These are phyloP conservation scores for Mycena indigotica DNA, from an alignment of 768 basidiomycete genomes.

Conservation along the genomic window DNA sequence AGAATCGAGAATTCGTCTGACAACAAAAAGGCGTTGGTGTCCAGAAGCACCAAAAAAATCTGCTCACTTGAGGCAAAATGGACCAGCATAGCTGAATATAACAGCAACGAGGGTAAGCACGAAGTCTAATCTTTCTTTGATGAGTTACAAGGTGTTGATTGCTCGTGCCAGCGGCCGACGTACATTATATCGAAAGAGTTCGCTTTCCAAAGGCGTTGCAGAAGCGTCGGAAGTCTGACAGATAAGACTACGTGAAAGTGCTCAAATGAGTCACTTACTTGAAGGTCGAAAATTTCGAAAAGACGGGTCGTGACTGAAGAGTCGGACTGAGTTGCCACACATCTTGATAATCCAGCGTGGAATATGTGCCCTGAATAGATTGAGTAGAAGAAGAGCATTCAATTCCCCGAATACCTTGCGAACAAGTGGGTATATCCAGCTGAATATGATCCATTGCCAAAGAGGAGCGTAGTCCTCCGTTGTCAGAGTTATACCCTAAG, in stretches of 20 bases:
- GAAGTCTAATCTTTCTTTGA: conserved; percentile 56
- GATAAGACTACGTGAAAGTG: not conserved
- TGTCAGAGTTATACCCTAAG: conserved; percentile 56
- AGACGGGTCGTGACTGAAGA: conserved; percentile 64
- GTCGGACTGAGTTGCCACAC: conserved; percentile 74
- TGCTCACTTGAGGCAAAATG: conserved; percentile 80
- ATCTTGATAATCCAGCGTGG: conserved; percentile 66
- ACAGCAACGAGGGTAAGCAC: conserved; percentile 69
- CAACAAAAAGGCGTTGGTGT: not conserved
- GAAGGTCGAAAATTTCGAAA: conserved; percentile 44
- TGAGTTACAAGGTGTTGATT: not conserved
- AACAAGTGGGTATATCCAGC: conserved; percentile 66
- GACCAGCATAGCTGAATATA: conserved; percentile 73
- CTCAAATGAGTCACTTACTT: not conserved
- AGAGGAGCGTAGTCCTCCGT: conserved; percentile 80
- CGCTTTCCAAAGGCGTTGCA: conserved; percentile 44
- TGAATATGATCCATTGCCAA: conserved; percentile 71
- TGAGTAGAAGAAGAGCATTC: not conserved
- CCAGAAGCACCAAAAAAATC: conserved; percentile 2
- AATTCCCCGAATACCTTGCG: conserved; percentile 24
- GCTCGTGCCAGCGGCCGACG: conserved; percentile 13
- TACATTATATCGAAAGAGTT: conserved; percentile 51
- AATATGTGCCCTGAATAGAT: conserved; percentile 39
- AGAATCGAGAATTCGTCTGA: not conserved
- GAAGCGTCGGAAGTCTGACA: conserved; percentile 40